Base-by-base conservation (phyloP, 179 eudicot genomes). In the Beta corolliflora region DNA sequence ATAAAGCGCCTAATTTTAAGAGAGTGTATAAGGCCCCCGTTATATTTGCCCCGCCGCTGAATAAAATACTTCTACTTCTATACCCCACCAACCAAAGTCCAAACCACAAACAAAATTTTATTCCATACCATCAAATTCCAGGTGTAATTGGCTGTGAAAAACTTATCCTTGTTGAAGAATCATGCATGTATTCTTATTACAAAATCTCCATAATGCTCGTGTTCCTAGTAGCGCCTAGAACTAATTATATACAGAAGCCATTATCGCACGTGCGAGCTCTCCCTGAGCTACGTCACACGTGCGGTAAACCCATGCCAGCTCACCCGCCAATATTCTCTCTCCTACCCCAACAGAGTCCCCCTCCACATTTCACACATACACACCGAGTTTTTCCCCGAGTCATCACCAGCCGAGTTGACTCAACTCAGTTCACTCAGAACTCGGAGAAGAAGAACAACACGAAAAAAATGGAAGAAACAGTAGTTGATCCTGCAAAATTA, bases 401-500 rank as follows among this genome's bases (percentile, higher is more conserved):
- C 69, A 58, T 4, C 61, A 45, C 12, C 70, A 31, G 6, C 60
- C 83, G 78, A 73, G 65, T 65, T 41, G 19, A 73, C 52, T 68
- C 82, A 64, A 59, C 83, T 53, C 78, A 18, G 11, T n/a, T 56
- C 83, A 7, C 72, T 19, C 48, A 73, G 14, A 5, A 50, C n/a
- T 53, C 76, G 31, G 13, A 18, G 71, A 48, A 13, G 66, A 48
- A 25, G 73, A 77, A 25, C 69, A 65, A 41, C 21, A 3, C 46
- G 41, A 36, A 36, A 31, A 70, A 55, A 64, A 87, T 77, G 81
- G 86, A 79, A 79, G 88, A 75, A 56, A 73, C 78, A 7, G 71
- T 71, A 44, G n/a, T 21, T 48, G 87, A 86, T 85, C 78, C 88
- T 31, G 58, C 77, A 48, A 83, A 83, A 60, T 82, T 91, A 41